Percentiles rank a stretch among this genome's conserved stretches.
Conservation (phyloP, 2,329 filamentous ascomycete species). For the Coniochaeta hoffmannii region DNA sequence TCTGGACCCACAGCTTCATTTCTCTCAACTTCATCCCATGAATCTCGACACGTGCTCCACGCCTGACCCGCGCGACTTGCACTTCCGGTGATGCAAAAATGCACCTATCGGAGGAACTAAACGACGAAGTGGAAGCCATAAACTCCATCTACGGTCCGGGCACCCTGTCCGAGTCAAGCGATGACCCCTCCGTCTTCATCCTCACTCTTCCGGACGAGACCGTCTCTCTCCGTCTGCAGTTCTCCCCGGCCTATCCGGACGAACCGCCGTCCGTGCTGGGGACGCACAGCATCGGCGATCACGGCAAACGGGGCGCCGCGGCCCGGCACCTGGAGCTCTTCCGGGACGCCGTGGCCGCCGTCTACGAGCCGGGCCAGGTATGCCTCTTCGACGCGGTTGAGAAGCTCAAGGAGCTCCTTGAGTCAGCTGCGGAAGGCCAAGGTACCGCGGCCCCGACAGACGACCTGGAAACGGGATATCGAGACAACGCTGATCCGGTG, state of each 20-base stretch:
- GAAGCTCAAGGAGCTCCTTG: slow-evolving; percentile 46
- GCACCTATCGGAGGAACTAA: slow-evolving; percentile 48
- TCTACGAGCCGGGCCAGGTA: slow-evolving; percentile 67
- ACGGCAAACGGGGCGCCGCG: slow-evolving; percentile 63
- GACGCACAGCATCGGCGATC: slow-evolving; percentile 67
- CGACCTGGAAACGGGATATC: slow-evolving; percentile 5
- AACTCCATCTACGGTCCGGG: slow-evolving; percentile 74
- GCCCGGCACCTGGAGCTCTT: slow-evolving; percentile 63
- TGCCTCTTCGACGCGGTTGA: slow-evolving; percentile 92
- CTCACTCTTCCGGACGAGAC: slow-evolving; percentile 59
- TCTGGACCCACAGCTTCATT: not conserved
- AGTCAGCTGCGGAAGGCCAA: slow-evolving; percentile 15
- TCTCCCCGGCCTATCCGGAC: slow-evolving; percentile 68
- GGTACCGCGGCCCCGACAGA: slow-evolving; percentile 13
- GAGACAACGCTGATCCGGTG: not conserved
- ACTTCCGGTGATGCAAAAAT: not conserved
- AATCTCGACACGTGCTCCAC: not conserved
- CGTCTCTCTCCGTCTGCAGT: slow-evolving; percentile 53
- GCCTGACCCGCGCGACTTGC: not conserved
- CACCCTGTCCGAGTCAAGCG: slow-evolving; percentile 43
- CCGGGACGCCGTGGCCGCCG: slow-evolving; percentile 54
- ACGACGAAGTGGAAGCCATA: slow-evolving; percentile 71
- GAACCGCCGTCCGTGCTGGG: slow-evolving; percentile 66
- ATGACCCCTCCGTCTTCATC: slow-evolving; percentile 39
- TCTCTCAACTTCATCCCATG: not conserved